These are phyloP conservation scores for Collybia mongolica DNA, from an alignment of 768 basidiomycete genomes.

Conservation along the genomic window DNA sequence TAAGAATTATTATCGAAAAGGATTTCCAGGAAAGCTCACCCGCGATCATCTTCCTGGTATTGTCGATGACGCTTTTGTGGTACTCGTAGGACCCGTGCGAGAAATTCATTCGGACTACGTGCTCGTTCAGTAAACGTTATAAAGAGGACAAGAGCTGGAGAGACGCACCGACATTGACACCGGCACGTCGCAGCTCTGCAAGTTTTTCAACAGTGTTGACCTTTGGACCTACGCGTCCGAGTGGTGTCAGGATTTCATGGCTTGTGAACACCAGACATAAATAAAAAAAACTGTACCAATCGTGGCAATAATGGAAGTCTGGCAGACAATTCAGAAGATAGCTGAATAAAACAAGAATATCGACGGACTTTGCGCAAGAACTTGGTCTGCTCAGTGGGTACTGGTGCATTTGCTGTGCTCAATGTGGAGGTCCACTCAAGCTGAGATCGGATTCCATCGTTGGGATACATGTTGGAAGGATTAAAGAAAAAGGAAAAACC, in stretches of 20 bases:
- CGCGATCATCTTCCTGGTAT: constrained; percentile 83
- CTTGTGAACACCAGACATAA: constrained; percentile 5
- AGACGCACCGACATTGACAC: constrained; percentile 93
- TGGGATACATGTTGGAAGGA: constrained; percentile 47
- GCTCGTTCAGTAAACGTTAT: background rate
- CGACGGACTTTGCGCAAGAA: constrained; percentile 82
- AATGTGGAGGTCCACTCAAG: constrained; percentile 92
- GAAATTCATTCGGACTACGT: constrained; percentile 98
- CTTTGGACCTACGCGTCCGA: constrained; percentile 78
- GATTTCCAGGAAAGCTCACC: constrained; percentile 40
- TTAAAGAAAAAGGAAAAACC: constrained; percentile 18
- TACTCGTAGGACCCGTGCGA: constrained; percentile 99
- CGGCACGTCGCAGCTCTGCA: constrained; percentile 78
- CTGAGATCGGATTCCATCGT: constrained; percentile 67
- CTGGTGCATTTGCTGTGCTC: constrained; percentile 67
- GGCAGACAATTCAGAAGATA: constrained; percentile 11
- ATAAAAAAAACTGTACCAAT: constrained; percentile 68
- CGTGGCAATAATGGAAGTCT: constrained; percentile 98
- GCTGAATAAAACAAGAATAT: constrained; percentile 1
- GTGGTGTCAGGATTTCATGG: constrained; percentile 10
- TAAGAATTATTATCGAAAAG: constrained; percentile 6
- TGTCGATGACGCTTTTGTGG: constrained; percentile 99
- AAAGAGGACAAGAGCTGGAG: background rate
- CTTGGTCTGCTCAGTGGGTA: constrained; percentile 78
- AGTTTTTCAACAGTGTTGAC: constrained; percentile 91